phyloP scores from a whole-genome alignment of 1,284 basidiomycete species.

The Microbotryum silenes-acaulis region DNA sequence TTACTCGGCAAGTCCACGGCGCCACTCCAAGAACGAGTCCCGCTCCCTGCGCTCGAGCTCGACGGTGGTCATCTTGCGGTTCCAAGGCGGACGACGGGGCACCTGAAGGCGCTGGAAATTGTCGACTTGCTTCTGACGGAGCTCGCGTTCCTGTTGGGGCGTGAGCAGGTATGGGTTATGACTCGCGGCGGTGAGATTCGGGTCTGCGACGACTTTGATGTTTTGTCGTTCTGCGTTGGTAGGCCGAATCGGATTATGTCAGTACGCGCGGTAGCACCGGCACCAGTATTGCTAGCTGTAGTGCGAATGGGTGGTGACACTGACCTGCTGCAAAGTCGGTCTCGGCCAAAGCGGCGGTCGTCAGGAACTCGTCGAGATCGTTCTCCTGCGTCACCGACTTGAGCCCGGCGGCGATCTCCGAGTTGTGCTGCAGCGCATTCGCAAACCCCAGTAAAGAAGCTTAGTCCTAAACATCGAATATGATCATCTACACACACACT shows the following conservation, averaged over 20 bases:
- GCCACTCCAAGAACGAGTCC: slow-evolving; percentile 81
- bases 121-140: slow-evolving; percentile 61
- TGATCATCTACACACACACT: background rate
- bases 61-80: slow-evolving; percentile 60
- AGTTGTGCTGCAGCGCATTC: slow-evolving; percentile 56
- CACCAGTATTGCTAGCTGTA: background rate
- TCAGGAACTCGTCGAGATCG: slow-evolving; percentile 93
- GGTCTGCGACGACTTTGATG: slow-evolving; percentile 75
- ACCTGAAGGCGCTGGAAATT: slow-evolving; percentile 68
- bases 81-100: slow-evolving; percentile 76
- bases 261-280: background rate
- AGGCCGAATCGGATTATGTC: background rate
- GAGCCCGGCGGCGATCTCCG: slow-evolving; percentile 66
- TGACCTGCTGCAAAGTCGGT: slow-evolving; percentile 93
- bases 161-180: slow-evolving; percentile 84
- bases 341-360: slow-evolving; percentile 87
- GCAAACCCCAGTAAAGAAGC: background rate
- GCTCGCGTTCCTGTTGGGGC: slow-evolving; percentile 71
- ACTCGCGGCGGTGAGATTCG: slow-evolving; percentile 43
- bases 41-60: slow-evolving; percentile 82
- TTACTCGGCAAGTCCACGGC: slow-evolving; percentile 79
- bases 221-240: slow-evolving; percentile 67
- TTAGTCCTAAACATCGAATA: slow-evolving; percentile 1
- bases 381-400: slow-evolving; percentile 92
- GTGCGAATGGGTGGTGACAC: slow-evolving; percentile 30